A percentile compares a stretch with the other conserved stretches of the same genome.
Evolutionary conservation across 2,329 filamentous ascomycete species (phyloP).

Genomic region (Byssoonygena ceratinophila): DNA sequence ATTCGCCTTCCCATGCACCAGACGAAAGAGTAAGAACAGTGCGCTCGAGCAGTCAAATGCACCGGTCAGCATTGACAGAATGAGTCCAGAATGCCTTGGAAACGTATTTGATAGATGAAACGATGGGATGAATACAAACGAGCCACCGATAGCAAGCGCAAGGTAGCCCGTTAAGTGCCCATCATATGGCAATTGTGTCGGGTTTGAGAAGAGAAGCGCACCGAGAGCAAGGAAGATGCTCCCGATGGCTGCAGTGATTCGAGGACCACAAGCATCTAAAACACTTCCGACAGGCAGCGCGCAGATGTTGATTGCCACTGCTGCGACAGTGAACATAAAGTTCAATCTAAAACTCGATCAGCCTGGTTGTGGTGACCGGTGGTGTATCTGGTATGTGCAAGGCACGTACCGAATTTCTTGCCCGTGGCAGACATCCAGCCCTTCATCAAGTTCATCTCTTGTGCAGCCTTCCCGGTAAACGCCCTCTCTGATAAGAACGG

Average conservation of each 20-base stretch:
- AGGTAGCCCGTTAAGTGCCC: constrained; percentile 64
- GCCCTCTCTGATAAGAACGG: constrained; percentile 61
- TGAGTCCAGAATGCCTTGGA: constrained; percentile 63
- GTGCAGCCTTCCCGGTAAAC: constrained; percentile 59
- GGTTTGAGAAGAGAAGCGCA: constrained; percentile 62
- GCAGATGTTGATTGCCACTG: constrained; percentile 76
- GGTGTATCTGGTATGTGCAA: too few relatives aligned
- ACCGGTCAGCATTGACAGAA: constrained; percentile 67
- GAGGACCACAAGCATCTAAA: constrained; percentile 70
- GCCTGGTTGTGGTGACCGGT: constrained; percentile 11
- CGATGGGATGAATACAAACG: constrained; percentile 70
- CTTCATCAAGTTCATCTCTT: constrained; percentile 40
- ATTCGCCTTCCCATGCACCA: constrained; percentile 28
- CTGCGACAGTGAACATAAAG: constrained; percentile 84
- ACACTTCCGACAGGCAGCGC: constrained; percentile 78
- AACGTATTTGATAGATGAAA: constrained; percentile 82
- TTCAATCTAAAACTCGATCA: constrained; percentile 48
- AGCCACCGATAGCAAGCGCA: constrained; percentile 65
- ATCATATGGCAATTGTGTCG: constrained; percentile 56
- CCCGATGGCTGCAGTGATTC: constrained; percentile 62
- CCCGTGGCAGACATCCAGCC: constrained; percentile 45
- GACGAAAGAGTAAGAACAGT: constrained; percentile 17
- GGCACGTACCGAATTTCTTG: constrained; percentile 48
- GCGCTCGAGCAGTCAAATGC: constrained; percentile 77
- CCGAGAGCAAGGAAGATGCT: constrained; percentile 58